These are phyloP conservation scores for Ensete glaucum DNA, from an alignment of 176 grass and related monocot genomes.

Conservation along the genomic window DNA sequence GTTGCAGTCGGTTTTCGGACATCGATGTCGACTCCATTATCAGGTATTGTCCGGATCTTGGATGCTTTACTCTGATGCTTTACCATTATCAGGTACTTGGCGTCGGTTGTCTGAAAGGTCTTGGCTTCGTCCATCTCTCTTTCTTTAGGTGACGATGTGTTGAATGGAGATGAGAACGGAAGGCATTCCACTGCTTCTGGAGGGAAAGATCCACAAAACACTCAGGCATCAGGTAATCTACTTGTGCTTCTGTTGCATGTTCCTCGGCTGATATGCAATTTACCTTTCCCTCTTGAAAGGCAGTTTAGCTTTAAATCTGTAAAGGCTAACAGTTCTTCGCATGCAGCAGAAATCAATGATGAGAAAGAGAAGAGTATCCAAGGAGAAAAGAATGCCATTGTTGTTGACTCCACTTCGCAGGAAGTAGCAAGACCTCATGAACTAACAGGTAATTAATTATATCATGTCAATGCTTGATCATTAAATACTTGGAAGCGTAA, in stretches of 20 bases:
- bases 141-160: not conserved
- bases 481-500: too few species aligned
- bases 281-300: not conserved
- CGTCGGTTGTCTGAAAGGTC: not conserved
- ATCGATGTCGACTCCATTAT: not conserved
- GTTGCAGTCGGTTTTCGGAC: constrained; percentile 1
- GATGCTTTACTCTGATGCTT: too few species aligned
- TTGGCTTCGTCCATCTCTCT: not conserved
- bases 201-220: not conserved
- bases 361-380: not conserved
- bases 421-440: not conserved
- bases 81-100: too few species aligned
- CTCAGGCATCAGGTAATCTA: not conserved
- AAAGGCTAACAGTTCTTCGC: not conserved
- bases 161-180: not conserved
- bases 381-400: not conserved
- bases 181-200: not conserved
- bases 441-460: not conserved
- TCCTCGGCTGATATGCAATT: too few species aligned
- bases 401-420: not conserved
- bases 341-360: constrained; percentile 4
- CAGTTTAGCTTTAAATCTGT: not conserved
- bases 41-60: not conserved
- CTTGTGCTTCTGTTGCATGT: too few species aligned
- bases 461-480: not conserved